Conservation (phyloP, 805 yeast species). For the Ogataea haglerorum region DNA sequence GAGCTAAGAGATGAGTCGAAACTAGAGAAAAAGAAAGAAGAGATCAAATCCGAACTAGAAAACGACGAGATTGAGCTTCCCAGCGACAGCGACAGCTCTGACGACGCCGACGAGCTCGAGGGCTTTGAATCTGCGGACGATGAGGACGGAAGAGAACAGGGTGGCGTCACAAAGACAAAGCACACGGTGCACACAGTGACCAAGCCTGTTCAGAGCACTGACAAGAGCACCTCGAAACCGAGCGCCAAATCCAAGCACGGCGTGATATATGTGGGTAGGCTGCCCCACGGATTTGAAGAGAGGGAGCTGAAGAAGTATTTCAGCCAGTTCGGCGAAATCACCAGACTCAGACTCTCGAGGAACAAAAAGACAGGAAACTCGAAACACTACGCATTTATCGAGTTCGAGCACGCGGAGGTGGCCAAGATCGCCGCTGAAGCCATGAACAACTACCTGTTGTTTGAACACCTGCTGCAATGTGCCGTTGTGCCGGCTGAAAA, state of each 20-base stretch:
- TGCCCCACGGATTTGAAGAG: conserved; percentile 92
- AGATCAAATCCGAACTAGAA: conserved; percentile 13
- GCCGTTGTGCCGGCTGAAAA: conserved; percentile 52
- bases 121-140: conserved; percentile 19
- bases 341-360: conserved; percentile 76
- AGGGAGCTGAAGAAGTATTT: conserved; percentile 75
- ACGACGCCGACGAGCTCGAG: conserved; percentile 15
- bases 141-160: conserved; percentile 2
- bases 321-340: conserved; percentile 83
- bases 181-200: conserved; percentile 25
- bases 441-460: conserved; percentile 89
- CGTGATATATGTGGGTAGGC: conserved; percentile 83
- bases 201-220: conserved; percentile 16
- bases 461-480: conserved; percentile 79
- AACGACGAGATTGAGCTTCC: conserved; percentile 19
- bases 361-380: conserved; percentile 88
- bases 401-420: conserved; percentile 68
- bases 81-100: conserved; percentile 15
- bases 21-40: conserved; percentile 3
- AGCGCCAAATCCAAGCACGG: conserved; percentile 43
- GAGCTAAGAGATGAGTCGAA: conserved; percentile 10
- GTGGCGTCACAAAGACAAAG: conserved; percentile 10
- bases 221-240: conserved; percentile 5
- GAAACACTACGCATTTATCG: conserved; percentile 88
- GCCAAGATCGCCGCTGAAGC: conserved; percentile 91